Evolutionary conservation across 2,329 filamentous ascomycete species (phyloP), one percentile per base, ranked within the genome.

Genomic region (Pseudopyricularia javanii): DNA sequence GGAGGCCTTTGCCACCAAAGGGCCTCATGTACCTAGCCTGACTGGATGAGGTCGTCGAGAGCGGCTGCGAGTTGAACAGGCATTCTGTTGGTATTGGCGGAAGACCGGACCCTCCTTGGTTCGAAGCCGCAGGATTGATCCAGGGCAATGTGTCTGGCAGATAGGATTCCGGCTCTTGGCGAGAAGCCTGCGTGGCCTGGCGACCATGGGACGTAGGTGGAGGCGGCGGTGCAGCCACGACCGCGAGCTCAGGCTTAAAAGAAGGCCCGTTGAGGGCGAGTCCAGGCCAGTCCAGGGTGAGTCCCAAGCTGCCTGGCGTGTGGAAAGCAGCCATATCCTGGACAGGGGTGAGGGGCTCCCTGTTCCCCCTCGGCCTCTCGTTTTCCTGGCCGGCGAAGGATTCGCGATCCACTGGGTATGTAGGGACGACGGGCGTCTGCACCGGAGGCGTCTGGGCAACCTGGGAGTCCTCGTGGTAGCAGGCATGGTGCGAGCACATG

Each of bases 401-500:
- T n/a, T 43, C 37, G 37, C 8, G 37, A 43, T 43, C 37, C 17
- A 43, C 9, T 20, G 37, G n/a, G 24, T 22, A 12, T 45, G 47
- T 69, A 54, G 59, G 54, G 22, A 63, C 58, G 52, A 63, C 56
- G 22, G 58, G 52, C 20, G 57, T 51, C 30, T 50, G 60, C 50
- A 49, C 47, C 20, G 34, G 40, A 20, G 51, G 28, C 32, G 55
- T 30, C 54, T 67, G 64, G 50, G 56, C 54, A 48, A 63, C 56
- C 53, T 64, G 64, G 28, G 60, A 64, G 58, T 80, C 71, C 62
- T 81, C 78, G 56, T 82, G 79, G 56, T 72, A 82, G 62, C 79
- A 82, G 52, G 79, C 79, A 63, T 82, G 79, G 58, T 82, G 79
- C 51, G 74, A 75, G 60, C 79, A 82, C 78, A 82, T 81, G 66